Evolutionary conservation across 2,329 filamentous ascomycete genomes (phyloP), one percentile per base, ranked within the genome.

Genomic region (Cyclaneusma minus): DNA sequence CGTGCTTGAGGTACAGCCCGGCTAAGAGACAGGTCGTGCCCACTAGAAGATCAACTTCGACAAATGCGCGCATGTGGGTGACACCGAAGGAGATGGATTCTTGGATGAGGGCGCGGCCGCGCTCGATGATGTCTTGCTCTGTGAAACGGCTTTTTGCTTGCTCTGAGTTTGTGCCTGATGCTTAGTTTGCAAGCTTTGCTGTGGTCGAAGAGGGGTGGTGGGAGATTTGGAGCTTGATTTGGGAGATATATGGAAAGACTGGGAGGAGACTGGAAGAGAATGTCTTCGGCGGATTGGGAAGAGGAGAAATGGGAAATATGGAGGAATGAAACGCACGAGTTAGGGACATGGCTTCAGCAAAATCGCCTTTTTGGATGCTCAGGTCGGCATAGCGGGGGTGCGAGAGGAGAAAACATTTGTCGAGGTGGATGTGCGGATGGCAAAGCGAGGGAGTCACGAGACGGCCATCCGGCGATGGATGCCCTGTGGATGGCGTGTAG

Each of bases 391-490:
- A 78, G 39, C 60, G 62, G 4, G 64, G 60, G 36, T 68, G 58
- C 12, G 56, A 66, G 7, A 75, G 54, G 15, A 75, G 48, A 37
- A 67, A 75, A 20, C 66, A 60, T 41, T 75, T 75, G 47, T 82
- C 77, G 15, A 82, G 56, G 41, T 82, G 77, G 26, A 82, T 66
- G 37, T 82, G 76, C 6, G 76, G 73, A 41, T 82, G 77, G 36
- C 73, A 79, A 3, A 82, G 58, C 6, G 62, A 58, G 3, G 70
- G 68, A 12, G 54, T 49, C 7, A 68, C 38, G 2, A 68, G 47
- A 14, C 31, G 35, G 20, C 13, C 24, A 13, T 8, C 32, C n/a
- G 7, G 13, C 7, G 32, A 21, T 21, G 16, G 9, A 11, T 17
- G 18, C 16, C 28, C 23, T 12, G 28, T 28, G 9, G 21, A n/a